Conservation (phyloP, 768 basidiomycete species). For the Lactarius hengduanensis region DNA sequence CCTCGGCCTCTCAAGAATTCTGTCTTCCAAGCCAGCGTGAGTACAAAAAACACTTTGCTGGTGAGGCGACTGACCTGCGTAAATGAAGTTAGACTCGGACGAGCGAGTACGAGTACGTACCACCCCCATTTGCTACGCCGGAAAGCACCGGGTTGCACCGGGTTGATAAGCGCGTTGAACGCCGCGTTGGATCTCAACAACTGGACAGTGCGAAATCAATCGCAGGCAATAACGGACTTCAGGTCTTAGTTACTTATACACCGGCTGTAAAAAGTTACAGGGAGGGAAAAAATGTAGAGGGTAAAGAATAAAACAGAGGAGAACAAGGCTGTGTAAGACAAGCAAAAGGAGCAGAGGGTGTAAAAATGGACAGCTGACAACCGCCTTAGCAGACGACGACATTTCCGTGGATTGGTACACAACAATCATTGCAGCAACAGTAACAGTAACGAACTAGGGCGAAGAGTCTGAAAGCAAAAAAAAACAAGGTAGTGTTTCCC, state of each 20-base stretch:
- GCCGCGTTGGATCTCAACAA: not conserved
- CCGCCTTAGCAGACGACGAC: constrained; percentile 9
- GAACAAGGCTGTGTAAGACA: constrained; percentile 1
- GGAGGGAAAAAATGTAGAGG: constrained; percentile 8
- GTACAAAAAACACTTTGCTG: not conserved
- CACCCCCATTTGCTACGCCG: not conserved
- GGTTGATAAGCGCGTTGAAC: constrained; percentile 1
- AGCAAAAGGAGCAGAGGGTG: constrained; percentile 11
- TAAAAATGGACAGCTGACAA: constrained; percentile 4
- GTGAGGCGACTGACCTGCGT: not conserved
- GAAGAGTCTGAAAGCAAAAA: not conserved
- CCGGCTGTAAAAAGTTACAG: constrained; percentile 21
- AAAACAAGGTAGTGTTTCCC: constrained; percentile 12
- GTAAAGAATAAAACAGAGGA: not conserved
- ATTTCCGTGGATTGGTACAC: constrained; percentile 19
- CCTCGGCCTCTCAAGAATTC: not conserved
- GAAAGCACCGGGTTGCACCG: not conserved
- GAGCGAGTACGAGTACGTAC: constrained; percentile 1
- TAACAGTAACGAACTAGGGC: constrained; percentile 6
- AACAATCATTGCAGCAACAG: constrained; percentile 22
- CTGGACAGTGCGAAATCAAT: constrained; percentile 7
- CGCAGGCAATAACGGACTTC: constrained; percentile 1
- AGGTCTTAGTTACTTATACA: constrained; percentile 23
- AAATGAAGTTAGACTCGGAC: not conserved
- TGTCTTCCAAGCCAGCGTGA: not conserved